phyloP scores from a whole-genome alignment of 768 basidiomycete species.

The Botryobasidium botryosum region DNA sequence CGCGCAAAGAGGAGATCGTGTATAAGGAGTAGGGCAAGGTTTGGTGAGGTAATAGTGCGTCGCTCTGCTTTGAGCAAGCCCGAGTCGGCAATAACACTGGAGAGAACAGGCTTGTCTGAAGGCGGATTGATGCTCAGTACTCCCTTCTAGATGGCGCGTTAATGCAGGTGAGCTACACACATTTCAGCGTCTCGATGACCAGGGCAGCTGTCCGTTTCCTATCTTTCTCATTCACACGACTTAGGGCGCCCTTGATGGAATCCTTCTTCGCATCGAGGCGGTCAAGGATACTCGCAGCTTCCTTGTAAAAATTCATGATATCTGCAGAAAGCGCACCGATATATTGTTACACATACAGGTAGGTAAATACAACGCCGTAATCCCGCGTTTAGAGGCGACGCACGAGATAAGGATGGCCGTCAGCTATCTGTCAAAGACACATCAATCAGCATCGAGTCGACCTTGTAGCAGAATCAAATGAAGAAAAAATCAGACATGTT shows the following conservation, averaged over 20 bases:
- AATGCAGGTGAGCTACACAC: conserved; percentile 28
- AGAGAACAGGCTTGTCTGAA: conserved; percentile 61
- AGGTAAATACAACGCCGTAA: too few relatives aligned
- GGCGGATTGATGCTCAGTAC: background rate
- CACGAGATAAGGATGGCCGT: background rate
- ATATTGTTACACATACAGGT: background rate
- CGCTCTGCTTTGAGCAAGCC: conserved; percentile 60
- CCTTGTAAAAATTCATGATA: conserved; percentile 93
- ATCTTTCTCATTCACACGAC: conserved; percentile 51
- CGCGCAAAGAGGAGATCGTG: conserved; percentile 75
- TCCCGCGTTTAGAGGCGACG: background rate
- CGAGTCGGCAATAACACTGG: conserved; percentile 47
- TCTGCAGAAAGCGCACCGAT: conserved; percentile 3
- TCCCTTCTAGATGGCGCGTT: conserved; percentile 1
- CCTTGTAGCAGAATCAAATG: too few relatives aligned
- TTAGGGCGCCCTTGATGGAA: conserved; percentile 76
- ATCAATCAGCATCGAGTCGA: too few relatives aligned
- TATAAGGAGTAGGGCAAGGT: conserved; percentile 69
- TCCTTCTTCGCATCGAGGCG: conserved; percentile 76
- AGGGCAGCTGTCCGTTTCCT: conserved; percentile 69
- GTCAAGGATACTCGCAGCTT: conserved; percentile 69
- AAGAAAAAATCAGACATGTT: background rate
- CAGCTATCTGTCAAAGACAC: background rate
- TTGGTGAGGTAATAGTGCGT: conserved; percentile 53
- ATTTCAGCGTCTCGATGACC: conserved; percentile 91